Percentiles rank a stretch among this genome's conserved stretches.
phyloP scores from a whole-genome alignment of 2,329 filamentous ascomycete genomes.

The Aspergillus ochraceus region DNA sequence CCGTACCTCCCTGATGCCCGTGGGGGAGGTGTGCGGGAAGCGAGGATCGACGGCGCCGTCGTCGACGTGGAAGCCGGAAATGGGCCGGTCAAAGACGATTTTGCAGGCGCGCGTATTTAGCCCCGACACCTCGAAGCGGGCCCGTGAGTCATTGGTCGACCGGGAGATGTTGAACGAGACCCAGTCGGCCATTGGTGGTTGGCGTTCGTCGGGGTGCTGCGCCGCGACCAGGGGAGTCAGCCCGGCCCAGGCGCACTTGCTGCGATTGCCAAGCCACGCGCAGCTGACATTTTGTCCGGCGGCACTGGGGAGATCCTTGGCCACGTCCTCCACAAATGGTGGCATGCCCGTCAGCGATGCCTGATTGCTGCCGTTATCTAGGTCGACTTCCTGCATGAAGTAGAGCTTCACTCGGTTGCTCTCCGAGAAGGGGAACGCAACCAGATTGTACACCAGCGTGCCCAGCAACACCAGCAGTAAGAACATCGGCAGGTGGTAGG shows the following conservation, averaged over 20 bases:
- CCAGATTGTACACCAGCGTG: conserved; percentile 81
- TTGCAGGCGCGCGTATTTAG: conserved; percentile 77
- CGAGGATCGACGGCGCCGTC: conserved; percentile 62
- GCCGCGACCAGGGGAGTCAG: conserved; percentile 63
- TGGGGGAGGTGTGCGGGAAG: conserved; percentile 63
- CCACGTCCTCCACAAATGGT: conserved; percentile 66
- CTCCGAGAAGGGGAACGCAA: conserved; percentile 83
- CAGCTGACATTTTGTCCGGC: conserved; percentile 62
- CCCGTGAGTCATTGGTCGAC: conserved; percentile 45
- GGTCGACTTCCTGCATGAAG: conserved; percentile 78
- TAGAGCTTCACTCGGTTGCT: conserved; percentile 80
- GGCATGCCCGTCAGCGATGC: conserved; percentile 70
- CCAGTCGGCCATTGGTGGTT: conserved; percentile 51
- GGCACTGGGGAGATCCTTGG: conserved; percentile 69
- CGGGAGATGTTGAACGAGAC: conserved; percentile 64
- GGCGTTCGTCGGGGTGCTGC: conserved; percentile 37
- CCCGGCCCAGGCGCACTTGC: conserved; percentile 70
- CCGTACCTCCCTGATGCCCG: conserved; percentile 67
- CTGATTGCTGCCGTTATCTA: conserved; percentile 69
- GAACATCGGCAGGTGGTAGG: conserved; percentile 77
- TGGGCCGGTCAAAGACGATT: conserved; percentile 67
- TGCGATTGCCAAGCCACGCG: conserved; percentile 41
- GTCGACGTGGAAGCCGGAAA: conserved; percentile 64
- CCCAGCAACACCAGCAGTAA: conserved; percentile 70
- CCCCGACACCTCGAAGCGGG: conserved; percentile 67